Base-by-base conservation (phyloP, 306 rosid species). In the Geum urbanum region DNA sequence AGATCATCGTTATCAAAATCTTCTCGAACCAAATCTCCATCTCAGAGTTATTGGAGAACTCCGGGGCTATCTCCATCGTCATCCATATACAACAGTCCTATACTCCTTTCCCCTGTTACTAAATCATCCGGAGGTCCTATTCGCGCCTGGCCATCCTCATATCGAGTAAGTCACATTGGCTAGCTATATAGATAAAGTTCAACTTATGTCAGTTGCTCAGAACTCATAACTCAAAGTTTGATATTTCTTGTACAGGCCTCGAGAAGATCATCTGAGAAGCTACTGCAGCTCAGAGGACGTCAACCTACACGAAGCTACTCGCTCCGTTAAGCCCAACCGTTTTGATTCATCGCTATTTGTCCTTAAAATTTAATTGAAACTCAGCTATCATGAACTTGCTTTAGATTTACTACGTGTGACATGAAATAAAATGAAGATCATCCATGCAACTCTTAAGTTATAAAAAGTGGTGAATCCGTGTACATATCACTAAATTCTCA, bases 1-100 rank as follows among this genome's bases (percentile, higher is more conserved):
- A 75, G 81, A 72, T 74, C 86, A 70, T 76, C 78, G 63, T 8
- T 63, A 22, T 78, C 85, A 72, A 77, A 77, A 83, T 82, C 91
- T 74, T 79, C 84, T 18, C 61, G 82, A 58, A 78, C 40, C 0
- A 59, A 24, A 62, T 72, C 79, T 22, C 54, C 22, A 27, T 68
- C 86, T 19, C 72, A 74, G 45, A 77, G 37, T 47, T 82, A 50
- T 40, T 73, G 78, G 79, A 80, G 13, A 70, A 72, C 45, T 66
- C 70, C 78, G 0, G 48, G 63, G 47, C 35, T 81, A 66, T 82
- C 90, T 77, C 80, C 80, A 69, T 19, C 80, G 53, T 67, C 78
- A 44, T 82, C 77, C 3, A 15, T 16, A 35, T 71, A 64, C 71
- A 37, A 67, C 40, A 59, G 80, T 73, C 77, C 87, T 8, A 46